Percentiles rank a stretch among this genome's conserved stretches.
Evolutionary conservation across 352 stramenopile species (phyloP).

Genomic region (Pythium chondricola): DNA sequence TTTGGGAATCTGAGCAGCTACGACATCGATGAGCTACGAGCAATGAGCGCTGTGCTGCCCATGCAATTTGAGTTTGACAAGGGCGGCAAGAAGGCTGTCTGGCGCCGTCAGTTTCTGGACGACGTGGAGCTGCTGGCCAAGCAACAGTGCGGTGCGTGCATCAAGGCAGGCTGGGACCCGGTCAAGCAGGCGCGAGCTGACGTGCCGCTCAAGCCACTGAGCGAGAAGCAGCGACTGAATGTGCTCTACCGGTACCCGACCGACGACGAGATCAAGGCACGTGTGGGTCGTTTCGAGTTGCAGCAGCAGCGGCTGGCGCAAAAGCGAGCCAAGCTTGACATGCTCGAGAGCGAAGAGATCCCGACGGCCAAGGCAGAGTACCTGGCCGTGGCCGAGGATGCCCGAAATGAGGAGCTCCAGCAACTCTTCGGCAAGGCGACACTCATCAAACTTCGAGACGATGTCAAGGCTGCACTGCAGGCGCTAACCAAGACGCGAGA

Average conservation of each 20-base stretch:
- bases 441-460: conserved; percentile 57
- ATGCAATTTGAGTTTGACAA: conserved; percentile 71
- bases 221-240: conserved; percentile 53
- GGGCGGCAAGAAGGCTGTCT: conserved; percentile 56
- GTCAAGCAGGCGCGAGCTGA: conserved; percentile 29
- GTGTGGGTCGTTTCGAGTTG: conserved; percentile 53
- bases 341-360: conserved; percentile 44
- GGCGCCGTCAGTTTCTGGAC: conserved; percentile 56
- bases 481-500: conserved; percentile 45
- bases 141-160: conserved; percentile 49
- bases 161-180: conserved; percentile 63
- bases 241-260: conserved; percentile 62
- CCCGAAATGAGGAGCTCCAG: conserved; percentile 57
- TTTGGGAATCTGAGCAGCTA: conserved; percentile 66
- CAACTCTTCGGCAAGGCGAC: conserved; percentile 52
- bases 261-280: conserved; percentile 48
- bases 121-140: conserved; percentile 46
- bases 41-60: conserved; percentile 40
- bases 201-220: conserved; percentile 52
- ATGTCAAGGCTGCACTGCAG: conserved; percentile 51
- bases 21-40: conserved; percentile 64
- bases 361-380: conserved; percentile 73
- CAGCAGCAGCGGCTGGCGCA: conserved; percentile 39
- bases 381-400: conserved; percentile 63
- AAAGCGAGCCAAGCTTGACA: conserved; percentile 31